A percentile compares a stretch with the other conserved stretches of the same genome.
Conservation (phyloP, 176 grass and related monocot genomes). For the Pontederia paniculata region DNA sequence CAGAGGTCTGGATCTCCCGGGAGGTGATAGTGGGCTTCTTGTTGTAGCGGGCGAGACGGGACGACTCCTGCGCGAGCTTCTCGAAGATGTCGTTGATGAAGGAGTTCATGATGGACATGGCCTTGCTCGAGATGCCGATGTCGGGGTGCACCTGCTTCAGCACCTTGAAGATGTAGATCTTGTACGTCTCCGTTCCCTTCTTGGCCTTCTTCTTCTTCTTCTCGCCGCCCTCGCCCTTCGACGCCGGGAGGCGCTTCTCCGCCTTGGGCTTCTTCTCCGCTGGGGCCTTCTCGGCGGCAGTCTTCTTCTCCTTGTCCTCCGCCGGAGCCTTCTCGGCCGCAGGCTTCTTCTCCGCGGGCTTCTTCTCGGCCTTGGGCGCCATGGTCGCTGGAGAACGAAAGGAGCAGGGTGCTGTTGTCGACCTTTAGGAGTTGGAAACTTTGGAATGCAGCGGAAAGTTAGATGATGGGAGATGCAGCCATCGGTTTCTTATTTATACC, state of each 20-base stretch:
- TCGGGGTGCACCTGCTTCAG: constrained; percentile 83
- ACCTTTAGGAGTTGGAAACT: too few relatives aligned
- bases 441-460: too few relatives aligned
- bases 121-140: constrained; percentile 89
- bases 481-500: too few relatives aligned
- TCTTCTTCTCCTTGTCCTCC: constrained; percentile 13
- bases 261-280: constrained; percentile 5
- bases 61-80: constrained; percentile 53
- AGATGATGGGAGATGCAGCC: too few relatives aligned
- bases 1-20: constrained; percentile 61
- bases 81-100: constrained; percentile 85
- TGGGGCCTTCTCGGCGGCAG: constrained; percentile 3
- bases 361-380: constrained; percentile 40
- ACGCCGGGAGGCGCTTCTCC: constrained; percentile 1
- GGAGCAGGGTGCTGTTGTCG: not conserved
- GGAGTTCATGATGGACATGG: constrained; percentile 92
- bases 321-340: constrained; percentile 10
- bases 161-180: constrained; percentile 93
- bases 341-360: constrained; percentile 33
- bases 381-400: not conserved
- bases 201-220: constrained; percentile 13
- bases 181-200: constrained; percentile 50
- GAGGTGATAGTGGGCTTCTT: constrained; percentile 75
- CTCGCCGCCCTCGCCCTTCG: not conserved
- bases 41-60: constrained; percentile 49